Conservation (phyloP, 2,329 filamentous ascomycete genomes). For the Bipolaris oryzae region DNA sequence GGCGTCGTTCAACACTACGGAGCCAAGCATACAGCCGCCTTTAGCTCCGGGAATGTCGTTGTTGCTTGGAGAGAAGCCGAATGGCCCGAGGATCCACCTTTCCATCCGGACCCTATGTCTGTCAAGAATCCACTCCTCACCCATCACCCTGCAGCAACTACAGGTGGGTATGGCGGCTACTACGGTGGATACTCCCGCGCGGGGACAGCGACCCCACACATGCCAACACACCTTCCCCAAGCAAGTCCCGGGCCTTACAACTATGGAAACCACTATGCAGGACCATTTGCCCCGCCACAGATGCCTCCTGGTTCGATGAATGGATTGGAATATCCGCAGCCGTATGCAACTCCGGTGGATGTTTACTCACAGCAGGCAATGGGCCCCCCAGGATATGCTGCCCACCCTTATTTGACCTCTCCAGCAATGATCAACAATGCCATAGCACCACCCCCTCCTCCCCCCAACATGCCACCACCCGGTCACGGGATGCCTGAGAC, state of each 20-base stretch:
- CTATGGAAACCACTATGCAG: conserved; percentile 42
- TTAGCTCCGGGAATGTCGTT: conserved; percentile 73
- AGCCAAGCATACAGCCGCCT: conserved; percentile 74
- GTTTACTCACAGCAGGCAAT: conserved; percentile 40
- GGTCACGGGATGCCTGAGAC: conserved; percentile 26
- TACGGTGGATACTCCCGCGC: conserved; percentile 48
- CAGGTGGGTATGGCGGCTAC: conserved; percentile 37
- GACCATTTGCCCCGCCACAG: conserved; percentile 48
- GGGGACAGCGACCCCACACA: conserved; percentile 45
- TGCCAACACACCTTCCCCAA: conserved; percentile 44
- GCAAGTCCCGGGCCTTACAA: conserved; percentile 47
- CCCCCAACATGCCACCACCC: conserved; percentile 28
- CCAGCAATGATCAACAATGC: conserved; percentile 38
- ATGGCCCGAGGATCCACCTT: conserved; percentile 78
- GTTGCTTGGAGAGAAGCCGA: conserved; percentile 78
- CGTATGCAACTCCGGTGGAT: conserved; percentile 39
- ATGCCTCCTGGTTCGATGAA: conserved; percentile 25
- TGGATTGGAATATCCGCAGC: conserved; percentile 40
- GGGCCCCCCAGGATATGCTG: conserved; percentile 39
- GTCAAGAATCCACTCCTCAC: conserved; percentile 47
- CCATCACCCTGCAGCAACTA: conserved; percentile 35
- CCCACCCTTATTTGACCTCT: conserved; percentile 41
- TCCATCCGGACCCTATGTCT: conserved; percentile 65
- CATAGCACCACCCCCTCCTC: conserved; percentile 33
- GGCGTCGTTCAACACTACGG: conserved; percentile 82